Evolutionary conservation across 345 rosid genomes (phyloP).

Genomic region (Hibiscus mutabilis): DNA sequence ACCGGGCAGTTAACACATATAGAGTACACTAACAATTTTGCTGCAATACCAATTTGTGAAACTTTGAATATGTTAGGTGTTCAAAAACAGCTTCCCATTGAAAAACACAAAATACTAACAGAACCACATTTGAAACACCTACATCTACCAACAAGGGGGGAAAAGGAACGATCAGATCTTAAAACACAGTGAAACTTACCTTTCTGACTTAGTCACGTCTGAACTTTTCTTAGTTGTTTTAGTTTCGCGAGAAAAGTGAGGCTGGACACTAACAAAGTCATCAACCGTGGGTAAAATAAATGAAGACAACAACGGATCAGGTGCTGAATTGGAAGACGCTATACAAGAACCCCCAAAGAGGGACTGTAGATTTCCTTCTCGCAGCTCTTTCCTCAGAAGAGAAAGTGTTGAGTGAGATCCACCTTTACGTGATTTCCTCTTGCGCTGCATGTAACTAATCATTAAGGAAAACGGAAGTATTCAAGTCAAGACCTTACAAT

Average conservation of each 20-base stretch:
- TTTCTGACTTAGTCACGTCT: constrained; percentile 34
- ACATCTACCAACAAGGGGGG: not conserved
- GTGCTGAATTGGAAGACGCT: constrained; percentile 57
- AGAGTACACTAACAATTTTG: not conserved
- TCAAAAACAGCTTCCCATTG: too few relatives aligned
- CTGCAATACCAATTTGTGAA: not conserved
- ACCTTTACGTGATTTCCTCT: constrained; percentile 75
- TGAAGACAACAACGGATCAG: constrained; percentile 84
- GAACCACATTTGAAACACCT: not conserved
- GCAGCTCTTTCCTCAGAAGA: constrained; percentile 72
- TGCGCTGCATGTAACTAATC: constrained; percentile 65
- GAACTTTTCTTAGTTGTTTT: constrained; percentile 39
- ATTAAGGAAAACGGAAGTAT: constrained; percentile 50
- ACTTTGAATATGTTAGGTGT: not conserved
- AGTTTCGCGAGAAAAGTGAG: constrained; percentile 40
- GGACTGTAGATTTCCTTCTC: constrained; percentile 80
- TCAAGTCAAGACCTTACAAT: not conserved
- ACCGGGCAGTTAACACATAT: too few relatives aligned
- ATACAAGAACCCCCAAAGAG: constrained; percentile 66
- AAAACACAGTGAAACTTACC: constrained; percentile 27
- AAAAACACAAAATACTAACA: too few relatives aligned
- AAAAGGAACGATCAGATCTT: not conserved
- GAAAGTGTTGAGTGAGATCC: constrained; percentile 75
- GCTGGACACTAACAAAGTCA: constrained; percentile 34
- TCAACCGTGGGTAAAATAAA: constrained; percentile 75